Conservation (phyloP, 2,329 filamentous ascomycete species). For the Corniculantispora saksenae region DNA sequence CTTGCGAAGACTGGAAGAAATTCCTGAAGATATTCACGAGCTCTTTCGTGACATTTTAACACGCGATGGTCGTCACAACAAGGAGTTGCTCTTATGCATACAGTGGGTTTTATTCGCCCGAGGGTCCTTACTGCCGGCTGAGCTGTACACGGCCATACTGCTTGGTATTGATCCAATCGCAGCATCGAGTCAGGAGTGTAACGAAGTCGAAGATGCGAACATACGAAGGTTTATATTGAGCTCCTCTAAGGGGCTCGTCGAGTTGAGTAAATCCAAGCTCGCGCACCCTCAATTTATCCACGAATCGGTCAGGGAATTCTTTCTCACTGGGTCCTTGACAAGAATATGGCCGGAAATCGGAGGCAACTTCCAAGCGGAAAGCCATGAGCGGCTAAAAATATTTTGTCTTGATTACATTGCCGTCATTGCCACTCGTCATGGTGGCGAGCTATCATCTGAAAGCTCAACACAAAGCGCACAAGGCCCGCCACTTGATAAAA, state of each 20-base stretch:
- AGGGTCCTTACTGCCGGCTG: conserved; percentile 40
- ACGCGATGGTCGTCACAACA: conserved; percentile 44
- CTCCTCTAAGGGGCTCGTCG: conserved; percentile 48
- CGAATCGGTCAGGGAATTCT: conserved; percentile 50
- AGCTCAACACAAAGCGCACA: no score
- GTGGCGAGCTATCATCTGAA: no score
- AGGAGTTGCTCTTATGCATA: conserved; percentile 47
- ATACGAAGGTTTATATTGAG: conserved; percentile 37
- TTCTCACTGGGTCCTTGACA: conserved; percentile 36
- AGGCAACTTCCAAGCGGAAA: background rate
- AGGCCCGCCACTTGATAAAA: no score
- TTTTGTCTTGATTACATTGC: conserved; percentile 17
- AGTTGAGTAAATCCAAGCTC: conserved; percentile 33
- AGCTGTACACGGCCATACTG: conserved; percentile 42
- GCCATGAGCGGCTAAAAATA: conserved; percentile 22
- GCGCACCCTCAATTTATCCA: conserved; percentile 48
- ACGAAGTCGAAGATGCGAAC: conserved; percentile 18
- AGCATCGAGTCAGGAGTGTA: conserved; percentile 17
- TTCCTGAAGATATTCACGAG: conserved; percentile 43
- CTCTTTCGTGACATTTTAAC: conserved; percentile 54
- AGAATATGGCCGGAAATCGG: conserved; percentile 8
- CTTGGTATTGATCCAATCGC: background rate
- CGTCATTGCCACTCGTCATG: background rate
- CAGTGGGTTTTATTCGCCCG: conserved; percentile 54
- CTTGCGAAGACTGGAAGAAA: conserved; percentile 31